These are phyloP conservation scores for Colletotrichum plurivorum DNA, from an alignment of 2,329 filamentous ascomycete genomes.

Conservation along the genomic window DNA sequence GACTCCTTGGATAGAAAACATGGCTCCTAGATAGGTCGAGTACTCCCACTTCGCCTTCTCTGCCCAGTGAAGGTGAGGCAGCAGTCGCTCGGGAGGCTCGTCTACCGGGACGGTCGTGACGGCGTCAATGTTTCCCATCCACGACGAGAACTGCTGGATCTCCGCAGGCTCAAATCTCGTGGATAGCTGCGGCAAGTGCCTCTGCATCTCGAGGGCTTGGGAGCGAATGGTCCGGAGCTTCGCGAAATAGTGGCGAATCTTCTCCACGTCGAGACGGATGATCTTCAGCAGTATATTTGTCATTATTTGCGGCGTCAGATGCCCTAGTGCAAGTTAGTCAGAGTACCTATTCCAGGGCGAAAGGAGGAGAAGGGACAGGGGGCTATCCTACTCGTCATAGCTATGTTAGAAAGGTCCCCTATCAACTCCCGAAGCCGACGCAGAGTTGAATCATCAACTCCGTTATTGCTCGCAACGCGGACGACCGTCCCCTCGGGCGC, in stretches of 20 bases:
- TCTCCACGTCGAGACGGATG: neutral
- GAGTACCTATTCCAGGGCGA: neutral
- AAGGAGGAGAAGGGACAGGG: neutral
- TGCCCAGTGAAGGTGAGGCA: slow-evolving; percentile 7
- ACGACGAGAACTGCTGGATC: neutral
- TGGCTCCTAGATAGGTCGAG: neutral
- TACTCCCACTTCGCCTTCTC: slow-evolving; percentile 28
- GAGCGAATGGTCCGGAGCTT: neutral
- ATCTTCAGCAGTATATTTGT: neutral
- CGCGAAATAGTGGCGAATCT: slow-evolving; percentile 11
- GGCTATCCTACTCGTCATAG: neutral
- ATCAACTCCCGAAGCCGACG: neutral
- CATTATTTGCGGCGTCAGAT: neutral
- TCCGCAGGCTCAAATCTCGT: neutral
- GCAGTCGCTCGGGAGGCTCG: neutral
- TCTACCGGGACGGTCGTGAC: neutral
- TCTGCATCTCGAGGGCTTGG: neutral
- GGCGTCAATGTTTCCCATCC: neutral
- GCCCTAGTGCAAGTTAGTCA: too few species aligned
- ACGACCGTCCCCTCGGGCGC: neutral
- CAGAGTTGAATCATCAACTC: neutral
- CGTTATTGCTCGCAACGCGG: slow-evolving; percentile 1
- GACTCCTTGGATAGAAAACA: neutral
- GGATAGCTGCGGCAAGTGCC: neutral
- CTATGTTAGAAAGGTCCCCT: neutral